phyloP scores from a whole-genome alignment of 495 filamentous ascomycete species.

The Mytilinidion resinicola region DNA sequence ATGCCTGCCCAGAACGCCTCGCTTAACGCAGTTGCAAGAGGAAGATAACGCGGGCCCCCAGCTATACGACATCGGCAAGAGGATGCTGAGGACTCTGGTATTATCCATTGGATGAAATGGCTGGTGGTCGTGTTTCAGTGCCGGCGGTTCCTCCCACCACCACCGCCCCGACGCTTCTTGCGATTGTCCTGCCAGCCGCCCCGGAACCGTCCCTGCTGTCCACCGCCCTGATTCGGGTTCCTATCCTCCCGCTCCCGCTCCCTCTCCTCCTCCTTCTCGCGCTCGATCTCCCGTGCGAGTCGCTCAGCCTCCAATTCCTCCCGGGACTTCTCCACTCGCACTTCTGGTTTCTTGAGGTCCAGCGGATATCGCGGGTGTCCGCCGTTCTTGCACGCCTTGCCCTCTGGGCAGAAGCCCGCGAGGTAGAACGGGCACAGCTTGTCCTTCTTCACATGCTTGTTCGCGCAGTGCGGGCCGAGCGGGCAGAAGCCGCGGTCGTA shows the following conservation, averaged over 20 bases:
- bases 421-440: slow-evolving; percentile 77
- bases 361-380: slow-evolving; percentile 73
- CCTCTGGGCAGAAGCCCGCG: slow-evolving; percentile 90
- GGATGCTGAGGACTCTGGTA: background rate
- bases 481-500: slow-evolving; percentile 96
- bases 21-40: background rate
- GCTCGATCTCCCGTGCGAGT: slow-evolving; percentile 50
- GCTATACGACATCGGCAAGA: background rate
- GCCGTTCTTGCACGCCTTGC: slow-evolving; percentile 64
- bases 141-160: slow-evolving; percentile 7
- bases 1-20: background rate
- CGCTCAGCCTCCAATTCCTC: slow-evolving; percentile 45
- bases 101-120: background rate
- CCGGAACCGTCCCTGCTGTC: slow-evolving; percentile 4
- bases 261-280: slow-evolving; percentile 41
- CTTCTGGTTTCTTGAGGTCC: slow-evolving; percentile 65
- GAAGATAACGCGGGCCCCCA: background rate
- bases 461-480: slow-evolving; percentile 75
- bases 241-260: slow-evolving; percentile 26
- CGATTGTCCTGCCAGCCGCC: slow-evolving; percentile 19
- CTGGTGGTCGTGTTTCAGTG: background rate
- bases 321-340: slow-evolving; percentile 51
- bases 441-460: slow-evolving; percentile 72
- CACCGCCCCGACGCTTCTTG: slow-evolving; percentile 13
- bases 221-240: slow-evolving; percentile 14